Evolutionary conservation across 176 grass and related monocot genomes (phyloP), one percentile per base, ranked within the genome.

Genomic region (Carex scoparia): DNA sequence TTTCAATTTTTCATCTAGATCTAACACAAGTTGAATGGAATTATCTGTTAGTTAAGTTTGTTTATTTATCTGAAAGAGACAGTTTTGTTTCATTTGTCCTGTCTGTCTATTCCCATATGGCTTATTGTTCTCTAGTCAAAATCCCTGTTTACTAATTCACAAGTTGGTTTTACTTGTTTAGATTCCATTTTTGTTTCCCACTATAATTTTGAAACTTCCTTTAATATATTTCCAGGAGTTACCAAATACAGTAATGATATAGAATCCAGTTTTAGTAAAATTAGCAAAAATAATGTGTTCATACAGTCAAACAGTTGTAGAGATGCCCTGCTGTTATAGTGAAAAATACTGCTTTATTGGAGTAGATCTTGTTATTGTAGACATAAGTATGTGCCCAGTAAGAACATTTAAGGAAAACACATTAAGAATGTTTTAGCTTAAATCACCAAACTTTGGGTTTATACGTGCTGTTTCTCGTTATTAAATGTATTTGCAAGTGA

Each of bases 1-100:
- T 44, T 63, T 15, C 10, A 65, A 35, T 1, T 3, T 44, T 63
- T 15, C 10, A 65, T 12, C 10, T 65, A 11, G 81, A 83, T 83
- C 81, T 83, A 44, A 53, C 58, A 46, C 9, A 61, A 81, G 14
- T 23, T 11, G 32, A 81, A 81, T 40, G 11, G 5, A 81, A 23
- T 62, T 38, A 42, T 62, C 14, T 23, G 7, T 40, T 23, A 72
- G 38, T 15, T 61, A 72, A 32, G 7, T 81, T 63, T 81, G 56
- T 63, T 62, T 44, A 10, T 81, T 63, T 13, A 16, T 63, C 58
- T 81, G 79, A 81, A 81, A 81, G 79, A 38, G 57, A 63, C 35
- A 63, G 32, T 64, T 62, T 81, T 23, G 79, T 81, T 64, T 64
- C 30, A 16, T 44, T 46, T 44, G 55, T 60, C 18, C 9, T 81